Conservation (phyloP, 140 eudicot genomes). For the Senecio squalidus region DNA sequence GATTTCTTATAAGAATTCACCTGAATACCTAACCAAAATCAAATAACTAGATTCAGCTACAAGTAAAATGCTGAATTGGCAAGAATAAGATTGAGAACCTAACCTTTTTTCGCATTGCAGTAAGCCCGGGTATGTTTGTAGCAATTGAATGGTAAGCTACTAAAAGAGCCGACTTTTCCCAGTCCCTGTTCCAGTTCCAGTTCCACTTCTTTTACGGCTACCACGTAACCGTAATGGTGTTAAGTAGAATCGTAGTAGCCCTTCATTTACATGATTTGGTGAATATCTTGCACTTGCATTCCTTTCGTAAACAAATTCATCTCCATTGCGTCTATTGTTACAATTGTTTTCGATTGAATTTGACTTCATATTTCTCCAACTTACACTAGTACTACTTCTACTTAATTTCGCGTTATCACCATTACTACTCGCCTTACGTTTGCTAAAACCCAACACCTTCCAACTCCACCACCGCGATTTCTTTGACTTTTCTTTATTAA, state of each 20-base stretch:
- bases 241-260: constrained; percentile 67
- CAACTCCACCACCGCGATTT: constrained; percentile 59
- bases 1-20: too few species aligned
- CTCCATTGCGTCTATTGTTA: constrained; percentile 26
- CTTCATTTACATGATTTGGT: constrained; percentile 64
- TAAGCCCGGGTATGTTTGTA: background rate
- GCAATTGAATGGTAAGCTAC: background rate
- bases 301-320: constrained; percentile 66
- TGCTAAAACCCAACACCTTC: constrained; percentile 59
- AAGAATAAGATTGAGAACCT: background rate
- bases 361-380: constrained; percentile 65
- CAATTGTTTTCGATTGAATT: constrained; percentile 21
- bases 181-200: too few species aligned
- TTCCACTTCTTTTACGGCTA: constrained; percentile 46
- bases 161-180: background rate
- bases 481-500: constrained; percentile 36
- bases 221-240: constrained; percentile 71
- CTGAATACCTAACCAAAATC: too few species aligned
- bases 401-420: constrained; percentile 45
- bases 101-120: background rate
- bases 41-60: too few species aligned
- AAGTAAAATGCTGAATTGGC: background rate
- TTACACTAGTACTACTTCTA: constrained; percentile 83
- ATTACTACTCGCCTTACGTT: constrained; percentile 41
- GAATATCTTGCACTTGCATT: constrained; percentile 84